Evolutionary conservation across 495 filamentous ascomycete genomes (phyloP).

Genomic region (Aspergillus bridgeri): DNA sequence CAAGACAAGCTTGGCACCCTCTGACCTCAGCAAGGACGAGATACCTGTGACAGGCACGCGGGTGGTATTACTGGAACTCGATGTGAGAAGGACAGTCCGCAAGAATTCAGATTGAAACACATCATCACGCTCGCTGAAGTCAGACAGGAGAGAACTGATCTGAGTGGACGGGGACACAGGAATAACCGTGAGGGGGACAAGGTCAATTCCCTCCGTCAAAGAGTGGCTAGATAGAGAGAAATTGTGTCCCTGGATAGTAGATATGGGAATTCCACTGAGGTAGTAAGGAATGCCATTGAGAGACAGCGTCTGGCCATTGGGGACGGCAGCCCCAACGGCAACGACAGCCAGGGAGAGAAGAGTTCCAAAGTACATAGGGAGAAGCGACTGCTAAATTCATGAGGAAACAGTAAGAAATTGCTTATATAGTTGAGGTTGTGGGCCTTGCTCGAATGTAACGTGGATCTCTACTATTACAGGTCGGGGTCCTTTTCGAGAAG

Average conservation of each 20-base stretch:
- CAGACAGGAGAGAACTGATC: slow-evolving; percentile 23
- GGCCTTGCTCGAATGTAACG: background rate
- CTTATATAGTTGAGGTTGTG: background rate
- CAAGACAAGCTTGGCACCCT: slow-evolving; percentile 9
- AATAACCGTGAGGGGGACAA: slow-evolving; percentile 41
- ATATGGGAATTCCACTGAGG: slow-evolving; percentile 22
- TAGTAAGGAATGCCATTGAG: slow-evolving; percentile 45
- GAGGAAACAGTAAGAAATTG: background rate
- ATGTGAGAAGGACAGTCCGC: slow-evolving; percentile 14
- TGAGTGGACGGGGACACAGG: slow-evolving; percentile 19
- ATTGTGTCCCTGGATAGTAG: slow-evolving; percentile 10
- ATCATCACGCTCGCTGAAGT: slow-evolving; percentile 35
- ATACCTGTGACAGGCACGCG: slow-evolving; percentile 1
- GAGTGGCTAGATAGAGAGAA: slow-evolving; percentile 23
- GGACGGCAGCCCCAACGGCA: slow-evolving; percentile 1
- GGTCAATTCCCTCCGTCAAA: slow-evolving; percentile 18
- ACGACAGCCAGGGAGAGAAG: slow-evolving; percentile 5
- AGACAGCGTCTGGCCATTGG: slow-evolving; percentile 37
- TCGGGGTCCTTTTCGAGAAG: background rate
- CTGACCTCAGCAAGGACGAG: background rate
- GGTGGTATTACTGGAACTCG: background rate
- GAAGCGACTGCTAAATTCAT: background rate
- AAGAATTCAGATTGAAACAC: slow-evolving; percentile 40
- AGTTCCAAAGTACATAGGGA: slow-evolving; percentile 3
- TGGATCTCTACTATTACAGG: background rate